Conservation (phyloP, 2,329 filamentous ascomycete species). For the Bipolaris victoriae region DNA sequence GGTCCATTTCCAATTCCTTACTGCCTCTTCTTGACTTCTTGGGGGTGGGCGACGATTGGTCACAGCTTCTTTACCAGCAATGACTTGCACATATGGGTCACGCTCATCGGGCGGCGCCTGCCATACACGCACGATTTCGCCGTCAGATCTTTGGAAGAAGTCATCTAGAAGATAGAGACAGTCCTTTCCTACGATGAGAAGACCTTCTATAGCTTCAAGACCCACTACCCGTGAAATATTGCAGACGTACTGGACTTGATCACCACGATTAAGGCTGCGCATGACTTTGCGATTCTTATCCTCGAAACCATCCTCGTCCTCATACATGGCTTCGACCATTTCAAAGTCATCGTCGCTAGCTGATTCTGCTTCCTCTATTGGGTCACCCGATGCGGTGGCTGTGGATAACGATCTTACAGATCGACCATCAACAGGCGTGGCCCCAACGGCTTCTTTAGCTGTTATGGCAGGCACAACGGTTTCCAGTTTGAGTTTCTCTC, state of each 20-base stretch:
- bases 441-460: constrained; percentile 35
- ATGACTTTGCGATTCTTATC: constrained; percentile 99
- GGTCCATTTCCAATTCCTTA: constrained; percentile 90
- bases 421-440: constrained; percentile 35
- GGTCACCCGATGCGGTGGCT: constrained; percentile 30
- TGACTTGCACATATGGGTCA: constrained; percentile 93
- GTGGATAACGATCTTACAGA: constrained; percentile 31
- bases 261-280: constrained; percentile 86
- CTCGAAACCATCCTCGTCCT: constrained; percentile 84
- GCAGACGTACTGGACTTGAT: constrained; percentile 90
- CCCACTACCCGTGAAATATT: constrained; percentile 95
- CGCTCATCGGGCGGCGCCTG: constrained; percentile 91
- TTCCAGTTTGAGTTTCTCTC: constrained; percentile 56
- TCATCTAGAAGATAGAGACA: constrained; percentile 94
- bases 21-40: constrained; percentile 65
- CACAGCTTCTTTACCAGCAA: constrained; percentile 75
- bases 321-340: constrained; percentile 90
- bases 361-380: constrained; percentile 51
- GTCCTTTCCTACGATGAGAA: constrained; percentile 91
- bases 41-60: constrained; percentile 50
- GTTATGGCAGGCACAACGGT: constrained; percentile 49
- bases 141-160: constrained; percentile 92
- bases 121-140: constrained; percentile 96
- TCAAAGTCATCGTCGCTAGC: constrained; percentile 89
- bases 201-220: constrained; percentile 89